Conservation (phyloP, 2,329 filamentous ascomycete genomes). For the Diaporthe caulivora region DNA sequence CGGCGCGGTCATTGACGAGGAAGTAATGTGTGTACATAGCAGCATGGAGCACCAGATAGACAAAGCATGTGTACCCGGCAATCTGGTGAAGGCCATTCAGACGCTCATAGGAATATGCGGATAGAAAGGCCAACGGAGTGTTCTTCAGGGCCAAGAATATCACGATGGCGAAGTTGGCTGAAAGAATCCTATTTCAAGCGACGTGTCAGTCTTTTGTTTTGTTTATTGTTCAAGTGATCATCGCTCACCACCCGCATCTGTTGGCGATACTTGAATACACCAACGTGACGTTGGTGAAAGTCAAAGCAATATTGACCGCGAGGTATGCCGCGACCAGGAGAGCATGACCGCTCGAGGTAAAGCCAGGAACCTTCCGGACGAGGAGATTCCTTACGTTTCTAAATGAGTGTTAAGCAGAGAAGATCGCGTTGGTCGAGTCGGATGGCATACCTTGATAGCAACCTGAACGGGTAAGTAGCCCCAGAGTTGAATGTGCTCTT, state of each 20-base stretch:
- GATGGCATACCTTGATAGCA: slow-evolving; percentile 23
- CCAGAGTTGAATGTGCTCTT: not conserved
- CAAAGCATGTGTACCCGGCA: slow-evolving; percentile 62
- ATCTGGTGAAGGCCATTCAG: slow-evolving; percentile 70
- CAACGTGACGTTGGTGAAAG: slow-evolving; percentile 47
- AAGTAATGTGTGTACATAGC: slow-evolving; percentile 59
- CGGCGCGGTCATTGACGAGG: slow-evolving; percentile 43
- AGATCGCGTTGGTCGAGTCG: not conserved
- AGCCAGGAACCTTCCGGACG: slow-evolving; percentile 47
- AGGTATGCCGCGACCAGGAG: slow-evolving; percentile 48
- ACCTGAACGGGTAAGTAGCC: slow-evolving; percentile 4
- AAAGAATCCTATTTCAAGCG: slow-evolving; percentile 43
- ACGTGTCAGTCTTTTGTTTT: not conserved
- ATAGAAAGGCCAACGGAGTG: slow-evolving; percentile 66
- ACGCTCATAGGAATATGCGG: slow-evolving; percentile 68
- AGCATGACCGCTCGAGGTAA: slow-evolving; percentile 51
- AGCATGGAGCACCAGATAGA: slow-evolving; percentile 60
- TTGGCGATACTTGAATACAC: slow-evolving; percentile 43
- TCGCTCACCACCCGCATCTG: slow-evolving; percentile 50
- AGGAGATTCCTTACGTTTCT: slow-evolving; percentile 47
- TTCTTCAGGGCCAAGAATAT: slow-evolving; percentile 70
- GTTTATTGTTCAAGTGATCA: not conserved
- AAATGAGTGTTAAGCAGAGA: not conserved
- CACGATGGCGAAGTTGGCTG: slow-evolving; percentile 62
- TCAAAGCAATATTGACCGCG: slow-evolving; percentile 47